Percentiles rank a stretch among this genome's conserved stretches.
These are phyloP conservation scores for Chalciporus piperatus DNA, from an alignment of 768 basidiomycete species.

Conservation along the genomic window DNA sequence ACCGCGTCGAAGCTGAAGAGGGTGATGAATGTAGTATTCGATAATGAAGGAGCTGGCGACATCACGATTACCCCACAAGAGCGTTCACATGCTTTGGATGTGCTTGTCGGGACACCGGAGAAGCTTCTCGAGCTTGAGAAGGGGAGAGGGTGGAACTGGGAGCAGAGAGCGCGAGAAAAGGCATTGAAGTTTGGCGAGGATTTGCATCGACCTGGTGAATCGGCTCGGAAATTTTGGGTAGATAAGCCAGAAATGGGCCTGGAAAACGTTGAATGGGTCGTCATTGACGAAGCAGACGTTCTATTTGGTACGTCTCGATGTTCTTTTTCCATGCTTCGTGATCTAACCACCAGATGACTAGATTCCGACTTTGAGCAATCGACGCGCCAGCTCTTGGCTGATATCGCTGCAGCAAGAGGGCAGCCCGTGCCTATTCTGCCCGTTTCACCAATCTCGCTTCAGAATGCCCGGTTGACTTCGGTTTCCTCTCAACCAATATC, in stretches of 20 bases:
- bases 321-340: not conserved
- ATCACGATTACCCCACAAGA: conserved; percentile 25
- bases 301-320: conserved; percentile 61
- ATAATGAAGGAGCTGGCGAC: conserved; percentile 25
- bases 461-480: conserved; percentile 1
- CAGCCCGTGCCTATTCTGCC: conserved; percentile 16
- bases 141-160: conserved; percentile 53
- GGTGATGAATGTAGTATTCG: conserved; percentile 12
- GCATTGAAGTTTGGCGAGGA: conserved; percentile 27
- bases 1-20: conserved; percentile 51
- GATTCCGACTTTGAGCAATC: conserved; percentile 81
- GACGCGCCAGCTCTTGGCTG: conserved; percentile 66
- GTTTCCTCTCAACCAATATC: conserved; percentile 23
- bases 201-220: conserved; percentile 12
- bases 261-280: conserved; percentile 79
- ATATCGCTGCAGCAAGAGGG: conserved; percentile 63
- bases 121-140: conserved; percentile 60
- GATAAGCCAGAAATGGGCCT: conserved; percentile 60
- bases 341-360: conserved; percentile 27
- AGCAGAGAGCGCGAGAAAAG: conserved; percentile 26
- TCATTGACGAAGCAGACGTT: conserved; percentile 90
- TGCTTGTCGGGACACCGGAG: conserved; percentile 64
- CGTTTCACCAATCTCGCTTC: conserved; percentile 19
- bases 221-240: conserved; percentile 36
- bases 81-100: conserved; percentile 39